Evolutionary conservation across 192 early-diverging fungal genomes (phyloP).

Genomic region (Backusella morwellensis): DNA sequence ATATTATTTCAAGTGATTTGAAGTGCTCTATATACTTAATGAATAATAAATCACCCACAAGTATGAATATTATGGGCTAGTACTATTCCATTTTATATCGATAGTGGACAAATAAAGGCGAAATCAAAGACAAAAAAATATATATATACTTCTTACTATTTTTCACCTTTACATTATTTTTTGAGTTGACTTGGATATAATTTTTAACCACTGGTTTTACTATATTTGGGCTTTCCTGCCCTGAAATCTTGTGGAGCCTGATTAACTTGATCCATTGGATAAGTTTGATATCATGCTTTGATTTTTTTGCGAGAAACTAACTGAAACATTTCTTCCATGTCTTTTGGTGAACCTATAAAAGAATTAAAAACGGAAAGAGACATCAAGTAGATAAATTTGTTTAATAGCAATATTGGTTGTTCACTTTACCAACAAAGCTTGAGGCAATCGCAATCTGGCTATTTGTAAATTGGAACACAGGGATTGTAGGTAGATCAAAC

Average conservation of each 20-base stretch:
- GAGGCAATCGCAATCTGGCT: neutral
- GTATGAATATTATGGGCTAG: too few relatives aligned
- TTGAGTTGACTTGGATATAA: neutral
- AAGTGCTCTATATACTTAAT: too few relatives aligned
- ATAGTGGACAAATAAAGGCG: too few relatives aligned
- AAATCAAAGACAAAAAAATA: too few relatives aligned
- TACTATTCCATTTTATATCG: too few relatives aligned
- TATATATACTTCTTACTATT: too few relatives aligned
- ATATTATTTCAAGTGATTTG: too few relatives aligned
- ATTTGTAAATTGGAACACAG: too few relatives aligned
- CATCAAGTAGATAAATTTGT: neutral
- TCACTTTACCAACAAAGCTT: neutral
- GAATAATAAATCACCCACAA: too few relatives aligned
- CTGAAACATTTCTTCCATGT: slow-evolving; percentile 56
- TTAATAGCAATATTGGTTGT: too few relatives aligned
- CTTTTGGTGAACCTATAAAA: slow-evolving; percentile 43
- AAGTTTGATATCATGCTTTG: slow-evolving; percentile 48
- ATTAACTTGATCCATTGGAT: slow-evolving; percentile 60
- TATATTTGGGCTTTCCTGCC: slow-evolving; percentile 44
- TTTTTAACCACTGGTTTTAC: neutral
- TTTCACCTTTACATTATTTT: neutral
- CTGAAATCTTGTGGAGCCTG: slow-evolving; percentile 35
- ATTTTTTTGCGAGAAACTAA: slow-evolving; percentile 56
- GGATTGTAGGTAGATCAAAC: too few relatives aligned
- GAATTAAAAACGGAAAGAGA: slow-evolving; percentile 25